Conservation (phyloP, 2,329 filamentous ascomycete species). For the Aspergillus intermedius region DNA sequence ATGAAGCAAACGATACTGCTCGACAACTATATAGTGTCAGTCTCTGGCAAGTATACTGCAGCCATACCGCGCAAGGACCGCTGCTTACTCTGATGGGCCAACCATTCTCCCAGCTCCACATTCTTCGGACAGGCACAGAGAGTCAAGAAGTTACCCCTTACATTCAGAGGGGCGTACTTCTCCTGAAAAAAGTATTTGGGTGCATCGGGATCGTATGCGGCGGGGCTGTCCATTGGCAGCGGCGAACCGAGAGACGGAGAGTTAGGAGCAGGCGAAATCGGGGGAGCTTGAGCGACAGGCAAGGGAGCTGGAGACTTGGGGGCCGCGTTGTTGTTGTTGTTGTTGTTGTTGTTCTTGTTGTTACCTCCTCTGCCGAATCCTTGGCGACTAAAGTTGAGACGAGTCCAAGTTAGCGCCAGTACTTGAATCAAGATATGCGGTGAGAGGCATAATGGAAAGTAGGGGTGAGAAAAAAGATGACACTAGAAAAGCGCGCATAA, state of each 20-base stretch:
- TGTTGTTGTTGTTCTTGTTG: conserved; percentile 36
- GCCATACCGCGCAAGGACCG: conserved; percentile 2
- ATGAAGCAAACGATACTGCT: conserved; percentile 83
- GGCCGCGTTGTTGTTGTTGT: conserved; percentile 29
- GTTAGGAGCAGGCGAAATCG: conserved; percentile 27
- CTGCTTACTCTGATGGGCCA: conserved; percentile 80
- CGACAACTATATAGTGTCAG: conserved; percentile 59
- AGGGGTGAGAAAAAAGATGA: conserved; percentile 4
- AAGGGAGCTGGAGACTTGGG: conserved; percentile 31
- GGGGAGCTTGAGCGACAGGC: conserved; percentile 22
- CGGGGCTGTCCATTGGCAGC: conserved; percentile 30
- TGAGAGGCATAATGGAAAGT: conserved; percentile 3
- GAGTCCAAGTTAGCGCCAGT: conserved; percentile 19
- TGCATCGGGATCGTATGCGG: conserved; percentile 35
- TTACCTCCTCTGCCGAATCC: conserved; percentile 44
- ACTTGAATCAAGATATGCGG: conserved; percentile 7
- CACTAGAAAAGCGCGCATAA: conserved; percentile 3
- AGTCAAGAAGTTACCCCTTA: conserved; percentile 97
- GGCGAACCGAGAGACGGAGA: conserved; percentile 36
- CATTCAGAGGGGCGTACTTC: conserved; percentile 69
- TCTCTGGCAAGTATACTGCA: neutral
- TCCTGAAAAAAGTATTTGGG: conserved; percentile 47
- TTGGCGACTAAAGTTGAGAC: conserved; percentile 35
- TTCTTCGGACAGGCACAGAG: conserved; percentile 87
- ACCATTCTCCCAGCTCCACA: conserved; percentile 90